Base-by-base conservation (phyloP, 1,284 basidiomycete genomes). In the Pseudozyma pruni region DNA sequence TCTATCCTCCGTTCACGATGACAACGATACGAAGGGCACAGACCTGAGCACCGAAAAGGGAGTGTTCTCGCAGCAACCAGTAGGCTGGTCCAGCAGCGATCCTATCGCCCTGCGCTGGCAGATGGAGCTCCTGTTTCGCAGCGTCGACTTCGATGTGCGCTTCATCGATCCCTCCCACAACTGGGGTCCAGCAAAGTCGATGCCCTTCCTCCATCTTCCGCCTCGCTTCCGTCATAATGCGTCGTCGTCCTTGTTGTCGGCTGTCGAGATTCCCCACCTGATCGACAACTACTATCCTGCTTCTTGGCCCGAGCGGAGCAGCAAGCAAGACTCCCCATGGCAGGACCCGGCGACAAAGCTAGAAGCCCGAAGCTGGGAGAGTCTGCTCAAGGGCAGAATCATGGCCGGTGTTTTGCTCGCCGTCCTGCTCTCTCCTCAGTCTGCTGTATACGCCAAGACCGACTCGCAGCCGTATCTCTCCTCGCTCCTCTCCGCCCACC, bases 81-180 rank as follows among this genome's bases (percentile, higher is more conserved):
- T 19, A 10, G 61, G 54, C 14, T 80, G 78, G 78, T 66, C 75
- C 1, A 79, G 76, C 45, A 64, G 68, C 14, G 77, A 80, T 25
- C 76, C 78, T 0, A 66, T 73, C 14, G 67, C 74, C 10, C 53
- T 80, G 13, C 61, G 72, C 7, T 79, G 76, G 77, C 78, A 80
- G 43, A 71, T 80, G 60, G 73, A 76, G 47, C 55, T 79, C 19
- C 20, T 72, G 8, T 72, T 77, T 25, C 71, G 75, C 7, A 41
- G 40, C 8, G 66, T 64, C 20, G 60, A 68, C 16, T 70, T 72
- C 32, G 63, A 74, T 2, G 66, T 67, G 20, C 55, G 54, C 22
- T 69, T 70, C 37, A 51, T 76, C 46, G 51, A 62, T 16, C 75
- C 67, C 11, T 59, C 71, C 14, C 44, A 66, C 32, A 73, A 71